Conservation (phyloP, 305 asterid genomes). For the Vinca major region DNA sequence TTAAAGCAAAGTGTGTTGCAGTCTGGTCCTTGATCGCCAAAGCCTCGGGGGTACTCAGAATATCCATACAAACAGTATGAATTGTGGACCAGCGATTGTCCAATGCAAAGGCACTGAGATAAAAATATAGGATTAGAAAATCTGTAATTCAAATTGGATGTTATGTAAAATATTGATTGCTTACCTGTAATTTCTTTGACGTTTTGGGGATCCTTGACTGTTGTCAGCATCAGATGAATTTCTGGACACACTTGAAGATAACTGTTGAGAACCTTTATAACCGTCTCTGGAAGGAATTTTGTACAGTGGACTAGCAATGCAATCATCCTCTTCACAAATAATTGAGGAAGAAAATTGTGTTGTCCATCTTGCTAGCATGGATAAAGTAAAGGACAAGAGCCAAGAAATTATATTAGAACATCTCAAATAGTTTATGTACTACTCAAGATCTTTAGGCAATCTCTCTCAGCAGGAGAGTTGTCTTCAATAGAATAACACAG, state of each 20-base stretch:
- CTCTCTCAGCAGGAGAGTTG: neutral
- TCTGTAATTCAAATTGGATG: neutral
- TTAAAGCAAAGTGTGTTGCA: slow-evolving; percentile 16
- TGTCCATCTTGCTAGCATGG: slow-evolving; percentile 8
- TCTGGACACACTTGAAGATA: slow-evolving; percentile 24
- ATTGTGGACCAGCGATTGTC: slow-evolving; percentile 45
- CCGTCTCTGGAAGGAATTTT: slow-evolving; percentile 19
- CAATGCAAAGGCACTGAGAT: slow-evolving; percentile 25
- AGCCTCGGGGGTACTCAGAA: slow-evolving; percentile 35
- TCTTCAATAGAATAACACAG: neutral
- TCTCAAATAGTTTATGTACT: neutral
- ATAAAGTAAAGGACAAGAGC: slow-evolving; percentile 1
- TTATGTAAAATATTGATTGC: slow-evolving; percentile 13
- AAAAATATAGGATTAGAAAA: neutral
- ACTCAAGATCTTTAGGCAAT: neutral
- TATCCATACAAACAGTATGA: slow-evolving; percentile 51
- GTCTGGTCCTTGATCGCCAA: slow-evolving; percentile 28
- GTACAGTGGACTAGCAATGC: slow-evolving; percentile 20
- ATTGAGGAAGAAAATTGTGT: slow-evolving; percentile 13
- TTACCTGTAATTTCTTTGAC: slow-evolving; percentile 31
- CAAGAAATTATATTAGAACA: neutral
- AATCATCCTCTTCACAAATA: slow-evolving; percentile 14
- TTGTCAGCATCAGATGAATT: slow-evolving; percentile 25
- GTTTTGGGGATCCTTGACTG: slow-evolving; percentile 29
- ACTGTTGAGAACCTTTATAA: slow-evolving; percentile 17